Base-by-base conservation (phyloP, 2,329 filamentous ascomycete species). In the Pestalotiopsis fici region DNA sequence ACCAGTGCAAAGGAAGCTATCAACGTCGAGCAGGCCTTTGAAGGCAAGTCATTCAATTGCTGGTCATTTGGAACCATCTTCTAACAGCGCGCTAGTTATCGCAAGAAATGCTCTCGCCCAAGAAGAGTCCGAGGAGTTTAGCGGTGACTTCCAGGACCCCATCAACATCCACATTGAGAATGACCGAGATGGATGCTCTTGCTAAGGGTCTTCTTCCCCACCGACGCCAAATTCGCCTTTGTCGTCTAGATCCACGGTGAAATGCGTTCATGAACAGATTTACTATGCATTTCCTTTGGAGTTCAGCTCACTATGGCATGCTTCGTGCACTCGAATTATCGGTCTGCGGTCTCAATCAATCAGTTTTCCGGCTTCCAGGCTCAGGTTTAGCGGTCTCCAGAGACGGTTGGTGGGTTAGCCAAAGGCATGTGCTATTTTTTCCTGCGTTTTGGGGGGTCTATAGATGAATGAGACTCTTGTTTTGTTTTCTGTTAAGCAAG, bases 161-260 rank as follows among this genome's bases (percentile, higher is more conserved):
- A 98, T 99, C 83, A 97, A 97, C 80, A 98, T 99, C 80, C 94
- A 97, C 82, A 93, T 98, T 74, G 95, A 97, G 82, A 94, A 94
- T 80, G 93, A 97, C 75, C 90, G 93, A 75, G 94, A 97, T 76
- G 94, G 95, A 67, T 99, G 96, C 82, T 90, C 95, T 75, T 99
- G 96, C 85, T 99, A 87, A 87, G 69, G 18, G 25, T 54, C 54
- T 28, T 25, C 3, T 23, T n/a, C 57, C 27, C 21, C 43, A 23
- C 39, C 28, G 57, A n/a, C 28, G 54, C 15, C 56, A 62, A 54
- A 65, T 37, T 28, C 47, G 23, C 13, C 21, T 25, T 25, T 23
- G 15, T 15, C 25, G 23, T 23, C 50, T 21, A 35, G 31, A n/a
- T 37, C 28, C 23, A 28, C 62, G 25, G 25, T 18, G 59, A 15